Conservation (phyloP, 2,329 filamentous ascomycete genomes). For the Alternaria tenuissima region DNA sequence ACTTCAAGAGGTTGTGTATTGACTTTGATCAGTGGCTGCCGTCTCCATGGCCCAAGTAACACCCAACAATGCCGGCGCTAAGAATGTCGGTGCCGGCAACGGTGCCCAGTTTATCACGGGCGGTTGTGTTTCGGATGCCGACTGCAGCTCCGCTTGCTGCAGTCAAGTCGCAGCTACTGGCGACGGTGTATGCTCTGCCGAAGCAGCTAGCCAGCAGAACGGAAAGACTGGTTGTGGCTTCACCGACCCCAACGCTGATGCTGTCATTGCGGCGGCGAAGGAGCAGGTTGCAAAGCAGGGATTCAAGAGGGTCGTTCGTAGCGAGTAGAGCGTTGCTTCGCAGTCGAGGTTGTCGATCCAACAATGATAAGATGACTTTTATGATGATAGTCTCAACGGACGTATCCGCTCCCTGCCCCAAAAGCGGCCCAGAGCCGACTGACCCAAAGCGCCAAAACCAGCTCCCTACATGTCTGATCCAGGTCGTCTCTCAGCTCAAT, state of each 20-base stretch:
- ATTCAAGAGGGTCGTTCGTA: slow-evolving; percentile 36
- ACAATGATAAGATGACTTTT: background rate
- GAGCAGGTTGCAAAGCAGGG: slow-evolving; percentile 41
- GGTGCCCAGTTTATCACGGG: slow-evolving; percentile 44
- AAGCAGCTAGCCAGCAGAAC: slow-evolving; percentile 39
- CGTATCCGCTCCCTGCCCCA: slow-evolving; percentile 22
- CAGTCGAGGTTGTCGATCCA: background rate
- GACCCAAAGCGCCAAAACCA: slow-evolving; percentile 35
- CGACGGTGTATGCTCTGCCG: slow-evolving; percentile 39
- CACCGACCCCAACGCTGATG: slow-evolving; percentile 36
- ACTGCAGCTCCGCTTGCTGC: slow-evolving; percentile 41
- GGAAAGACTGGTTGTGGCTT: slow-evolving; percentile 45
- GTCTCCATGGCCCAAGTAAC: slow-evolving; percentile 30
- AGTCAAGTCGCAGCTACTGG: slow-evolving; percentile 30
- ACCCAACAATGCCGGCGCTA: slow-evolving; percentile 38
- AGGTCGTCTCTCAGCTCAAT: slow-evolving; percentile 30
- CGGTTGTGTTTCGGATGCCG: slow-evolving; percentile 39
- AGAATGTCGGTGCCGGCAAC: slow-evolving; percentile 38
- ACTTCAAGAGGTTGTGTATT: background rate
- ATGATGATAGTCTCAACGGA: background rate
- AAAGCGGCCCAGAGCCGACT: slow-evolving; percentile 36
- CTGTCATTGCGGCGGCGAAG: slow-evolving; percentile 41
- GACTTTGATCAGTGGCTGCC: slow-evolving; percentile 20
- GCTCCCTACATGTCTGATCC: slow-evolving; percentile 35
- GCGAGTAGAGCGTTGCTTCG: slow-evolving; percentile 8